Base-by-base conservation (phyloP, 2,329 filamentous ascomycete genomes). In the Colletotrichum costaricense region DNA sequence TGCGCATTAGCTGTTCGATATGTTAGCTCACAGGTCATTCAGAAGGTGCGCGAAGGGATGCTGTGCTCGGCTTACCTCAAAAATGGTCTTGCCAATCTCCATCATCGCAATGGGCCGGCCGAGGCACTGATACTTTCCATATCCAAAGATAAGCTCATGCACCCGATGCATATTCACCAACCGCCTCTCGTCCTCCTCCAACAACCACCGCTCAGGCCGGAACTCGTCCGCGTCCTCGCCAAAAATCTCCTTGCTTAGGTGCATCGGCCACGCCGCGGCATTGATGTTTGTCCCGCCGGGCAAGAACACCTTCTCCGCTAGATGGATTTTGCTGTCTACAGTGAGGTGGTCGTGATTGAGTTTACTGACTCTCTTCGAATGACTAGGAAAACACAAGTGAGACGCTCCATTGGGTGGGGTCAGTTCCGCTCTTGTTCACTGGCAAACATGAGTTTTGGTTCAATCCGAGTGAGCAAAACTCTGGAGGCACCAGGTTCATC, bases 171-270 rank as follows among this genome's bases (percentile, higher is more conserved):
- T 86, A 0, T 75, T 76, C 33, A 73, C 79, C 19, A 83, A 73
- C 49, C 81, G 78, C 0, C 78, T 78, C 1, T 76, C 76, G 0
- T 80, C 77, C 4, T 78, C 79, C 9, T 70, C 73, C 1, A 92
- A 80, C 87, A 93, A 80, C 82, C 90, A 91, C 28, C 90, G 80
- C 76, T 92, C 90, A 0, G 90, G 90, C 4, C 87, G 80, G 76
- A 88, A 93, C 0, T 78, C 77, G 56, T 91, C 86, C 0, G 88
- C 86, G 74, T 92, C 88, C 0, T 83, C 77, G 1, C 90, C 90
- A 73, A 91, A 93, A 8, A 92, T 79, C 28, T 88, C 85, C 6
- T 84, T 82, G 5, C 87, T 82, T 0, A 87, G 85, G 75, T 92
- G 90, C 8, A 93, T 79, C 22, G 68, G 72, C 68, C 72, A 74